These are phyloP conservation scores for Ottelia alismoides DNA, from an alignment of 106 monocot genomes.

Conservation along the genomic window DNA sequence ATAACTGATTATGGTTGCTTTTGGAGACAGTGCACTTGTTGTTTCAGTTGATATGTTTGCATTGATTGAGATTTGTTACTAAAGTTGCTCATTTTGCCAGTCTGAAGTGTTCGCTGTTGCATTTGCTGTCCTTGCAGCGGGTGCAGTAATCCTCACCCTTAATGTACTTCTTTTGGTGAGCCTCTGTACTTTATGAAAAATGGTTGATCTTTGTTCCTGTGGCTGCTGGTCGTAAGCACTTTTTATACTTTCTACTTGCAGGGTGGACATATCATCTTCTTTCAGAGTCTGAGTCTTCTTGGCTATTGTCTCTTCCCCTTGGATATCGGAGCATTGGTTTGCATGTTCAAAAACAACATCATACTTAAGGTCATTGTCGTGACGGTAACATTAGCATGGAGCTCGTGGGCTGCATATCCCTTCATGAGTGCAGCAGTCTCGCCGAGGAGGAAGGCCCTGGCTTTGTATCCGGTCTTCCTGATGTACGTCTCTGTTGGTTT, in stretches of 20 bases:
- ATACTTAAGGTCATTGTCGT: conserved; percentile 74
- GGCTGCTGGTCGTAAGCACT: no score
- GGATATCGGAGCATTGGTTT: conserved; percentile 64
- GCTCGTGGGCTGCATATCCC: conserved; percentile 97
- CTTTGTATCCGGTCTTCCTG: conserved; percentile 84
- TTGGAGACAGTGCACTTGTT: no score
- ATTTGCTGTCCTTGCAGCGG: conserved; percentile 91
- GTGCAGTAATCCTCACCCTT: conserved; percentile 80
- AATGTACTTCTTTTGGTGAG: conserved; percentile 89
- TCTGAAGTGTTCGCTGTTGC: conserved; percentile 97
- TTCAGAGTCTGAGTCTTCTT: conserved; percentile 85
- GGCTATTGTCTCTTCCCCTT: conserved; percentile 83
- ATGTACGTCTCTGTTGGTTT: conserved; percentile 92
- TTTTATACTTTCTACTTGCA: no score
- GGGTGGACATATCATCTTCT: conserved; percentile 28
- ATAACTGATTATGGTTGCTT: no score
- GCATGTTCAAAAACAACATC: conserved; percentile 70
- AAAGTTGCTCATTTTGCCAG: no score
- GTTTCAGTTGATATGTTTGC: no score
- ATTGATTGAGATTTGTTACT: no score
- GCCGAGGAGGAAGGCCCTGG: conserved; percentile 76
- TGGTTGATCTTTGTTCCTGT: no score
- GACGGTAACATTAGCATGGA: conserved; percentile 61
- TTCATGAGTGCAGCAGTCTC: conserved; percentile 91
- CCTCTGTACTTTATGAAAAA: not conserved